Percentiles rank a stretch among this genome's conserved stretches.
Evolutionary conservation across 805 yeast genomes (phyloP).

Genomic region (Starmera pachycereana): DNA sequence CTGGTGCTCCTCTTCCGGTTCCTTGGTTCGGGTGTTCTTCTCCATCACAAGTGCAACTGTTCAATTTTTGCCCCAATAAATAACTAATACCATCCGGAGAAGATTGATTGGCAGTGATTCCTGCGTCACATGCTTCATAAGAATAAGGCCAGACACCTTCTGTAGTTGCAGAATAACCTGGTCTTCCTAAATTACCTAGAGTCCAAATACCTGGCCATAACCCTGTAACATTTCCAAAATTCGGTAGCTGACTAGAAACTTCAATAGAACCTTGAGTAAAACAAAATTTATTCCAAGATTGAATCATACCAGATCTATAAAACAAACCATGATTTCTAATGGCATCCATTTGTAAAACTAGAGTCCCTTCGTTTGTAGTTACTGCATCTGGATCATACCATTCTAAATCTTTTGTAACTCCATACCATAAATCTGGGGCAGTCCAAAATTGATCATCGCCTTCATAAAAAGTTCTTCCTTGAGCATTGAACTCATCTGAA

Average conservation of each 20-base stretch:
- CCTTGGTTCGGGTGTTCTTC: slow-evolving; percentile 86
- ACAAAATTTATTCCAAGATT: slow-evolving; percentile 86
- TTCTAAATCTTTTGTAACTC: slow-evolving; percentile 81
- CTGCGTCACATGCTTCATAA: slow-evolving; percentile 82
- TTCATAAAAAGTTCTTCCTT: slow-evolving; percentile 81
- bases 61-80: slow-evolving; percentile 75
- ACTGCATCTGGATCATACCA: slow-evolving; percentile 94
- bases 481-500: slow-evolving; percentile 83
- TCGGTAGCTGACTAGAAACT: slow-evolving; percentile 68
- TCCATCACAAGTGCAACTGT: slow-evolving; percentile 68
- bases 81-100: slow-evolving; percentile 81
- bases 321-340: slow-evolving; percentile 64
- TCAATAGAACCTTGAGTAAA: slow-evolving; percentile 78
- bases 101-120: slow-evolving; percentile 90
- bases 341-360: slow-evolving; percentile 68
- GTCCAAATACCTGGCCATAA: slow-evolving; percentile 97
- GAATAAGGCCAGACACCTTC: slow-evolving; percentile 96
- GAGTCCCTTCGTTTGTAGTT: slow-evolving; percentile 64
- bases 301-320: slow-evolving; percentile 88
- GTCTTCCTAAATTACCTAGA: slow-evolving; percentile 85
- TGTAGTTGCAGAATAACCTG: slow-evolving; percentile 78
- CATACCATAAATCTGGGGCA: slow-evolving; percentile 76
- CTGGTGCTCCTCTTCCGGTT: slow-evolving; percentile 89
- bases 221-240: slow-evolving; percentile 67
- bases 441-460: slow-evolving; percentile 91